phyloP scores from a whole-genome alignment of 306 rosid species.

The Trifolium fragiferum region DNA sequence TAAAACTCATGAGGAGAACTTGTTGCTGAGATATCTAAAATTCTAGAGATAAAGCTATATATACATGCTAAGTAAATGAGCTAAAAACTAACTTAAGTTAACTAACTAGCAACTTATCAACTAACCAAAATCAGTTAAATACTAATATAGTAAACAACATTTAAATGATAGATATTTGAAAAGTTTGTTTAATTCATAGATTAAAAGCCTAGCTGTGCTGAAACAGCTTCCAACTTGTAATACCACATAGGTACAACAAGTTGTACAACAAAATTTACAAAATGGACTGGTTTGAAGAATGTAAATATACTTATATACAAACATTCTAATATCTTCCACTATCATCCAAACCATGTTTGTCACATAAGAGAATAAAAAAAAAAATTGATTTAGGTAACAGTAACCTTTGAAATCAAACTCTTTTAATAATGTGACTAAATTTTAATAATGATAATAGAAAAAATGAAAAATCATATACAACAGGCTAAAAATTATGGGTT shows the following conservation, averaged over 20 bases:
- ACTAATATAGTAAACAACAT: too few relatives aligned
- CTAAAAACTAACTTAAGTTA: too few relatives aligned
- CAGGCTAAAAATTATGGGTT: neutral
- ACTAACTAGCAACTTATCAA: too few relatives aligned
- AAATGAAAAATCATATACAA: conserved; percentile 21
- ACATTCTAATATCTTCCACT: conserved; percentile 12
- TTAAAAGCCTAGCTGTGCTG: conserved; percentile 9
- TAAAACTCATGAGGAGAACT: too few relatives aligned
- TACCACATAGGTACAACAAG: neutral
- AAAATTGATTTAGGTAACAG: neutral
- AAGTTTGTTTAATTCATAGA: neutral
- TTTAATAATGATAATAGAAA: conserved; percentile 12
- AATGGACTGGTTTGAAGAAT: neutral
- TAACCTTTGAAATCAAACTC: conserved; percentile 26
- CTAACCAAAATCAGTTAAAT: too few relatives aligned
- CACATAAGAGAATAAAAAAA: neutral
- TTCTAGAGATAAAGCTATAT: too few relatives aligned
- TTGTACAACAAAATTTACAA: conserved; percentile 19
- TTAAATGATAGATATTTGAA: too few relatives aligned
- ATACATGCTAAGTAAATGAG: too few relatives aligned
- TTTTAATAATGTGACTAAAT: conserved; percentile 21
- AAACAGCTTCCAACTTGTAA: neutral
- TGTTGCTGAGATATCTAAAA: too few relatives aligned
- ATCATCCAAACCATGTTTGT: conserved; percentile 17
- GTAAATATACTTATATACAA: conserved; percentile 15